A percentile compares a stretch with the other conserved stretches of the same genome.
Evolutionary conservation across 306 rosid genomes (phyloP).

Genomic region (Sicyos baderoa): DNA sequence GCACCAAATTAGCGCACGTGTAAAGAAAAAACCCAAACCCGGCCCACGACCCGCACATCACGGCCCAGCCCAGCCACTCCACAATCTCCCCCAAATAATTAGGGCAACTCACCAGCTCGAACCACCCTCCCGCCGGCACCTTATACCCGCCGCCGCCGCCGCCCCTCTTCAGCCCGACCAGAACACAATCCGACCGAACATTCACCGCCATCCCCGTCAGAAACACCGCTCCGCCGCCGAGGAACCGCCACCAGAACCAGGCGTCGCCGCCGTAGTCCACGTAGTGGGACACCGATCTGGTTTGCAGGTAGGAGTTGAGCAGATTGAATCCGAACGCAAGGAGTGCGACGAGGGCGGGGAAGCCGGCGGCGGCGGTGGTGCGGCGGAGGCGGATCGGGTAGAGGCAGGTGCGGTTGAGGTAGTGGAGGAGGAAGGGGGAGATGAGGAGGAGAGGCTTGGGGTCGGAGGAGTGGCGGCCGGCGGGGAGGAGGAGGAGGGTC

Average conservation of each 20-base stretch:
- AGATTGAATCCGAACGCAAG: constrained; percentile 48
- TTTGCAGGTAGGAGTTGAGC: constrained; percentile 57
- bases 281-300: constrained; percentile 58
- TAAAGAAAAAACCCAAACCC: constrained; percentile 54
- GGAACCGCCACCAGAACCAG: constrained; percentile 45
- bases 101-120: constrained; percentile 68
- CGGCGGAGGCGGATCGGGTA: constrained; percentile 49
- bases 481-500: constrained; percentile 58
- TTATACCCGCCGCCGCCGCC: constrained; percentile 49
- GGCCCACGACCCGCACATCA: constrained; percentile 69
- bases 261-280: constrained; percentile 25
- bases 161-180: constrained; percentile 43
- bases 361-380: constrained; percentile 19
- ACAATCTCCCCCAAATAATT: constrained; percentile 68
- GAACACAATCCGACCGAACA: constrained; percentile 49
- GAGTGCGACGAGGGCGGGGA: constrained; percentile 45
- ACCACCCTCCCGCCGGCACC: constrained; percentile 60
- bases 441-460: constrained; percentile 53
- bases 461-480: constrained; percentile 40
- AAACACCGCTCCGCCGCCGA: constrained; percentile 36
- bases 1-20: constrained; percentile 74
- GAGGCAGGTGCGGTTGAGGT: constrained; percentile 54
- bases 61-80: constrained; percentile 83
- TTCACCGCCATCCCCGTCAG: constrained; percentile 50
- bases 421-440: constrained; percentile 50